Conservation (phyloP, 148 eudicot genomes). For the Vaccinium myrtillus region DNA sequence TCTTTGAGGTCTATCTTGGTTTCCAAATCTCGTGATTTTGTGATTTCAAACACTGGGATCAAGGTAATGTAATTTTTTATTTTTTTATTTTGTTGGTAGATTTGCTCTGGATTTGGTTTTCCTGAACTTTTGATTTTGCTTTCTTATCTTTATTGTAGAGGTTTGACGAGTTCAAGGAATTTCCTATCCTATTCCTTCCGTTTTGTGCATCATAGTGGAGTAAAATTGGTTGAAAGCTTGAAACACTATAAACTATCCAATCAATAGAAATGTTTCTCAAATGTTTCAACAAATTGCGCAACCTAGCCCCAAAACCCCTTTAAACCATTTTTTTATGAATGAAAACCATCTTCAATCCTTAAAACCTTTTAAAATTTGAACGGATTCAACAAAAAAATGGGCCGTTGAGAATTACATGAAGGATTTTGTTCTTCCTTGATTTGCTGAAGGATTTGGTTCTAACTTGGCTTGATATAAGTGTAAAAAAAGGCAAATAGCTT, state of each 20-base stretch:
- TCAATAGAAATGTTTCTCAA: not conserved
- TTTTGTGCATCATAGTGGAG: not conserved
- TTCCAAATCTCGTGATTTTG: conserved; percentile 41
- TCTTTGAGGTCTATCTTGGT: conserved; percentile 44
- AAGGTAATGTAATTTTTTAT: conserved; percentile 24
- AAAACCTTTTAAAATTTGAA: not conserved
- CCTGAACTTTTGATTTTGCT: not conserved
- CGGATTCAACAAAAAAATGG: not conserved
- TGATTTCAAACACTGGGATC: conserved; percentile 35
- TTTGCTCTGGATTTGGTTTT: not conserved
- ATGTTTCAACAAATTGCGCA: not conserved
- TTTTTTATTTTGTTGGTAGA: not conserved
- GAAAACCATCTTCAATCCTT: not conserved
- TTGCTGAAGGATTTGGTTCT: not conserved
- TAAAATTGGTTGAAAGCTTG: not conserved
- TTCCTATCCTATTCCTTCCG: not conserved
- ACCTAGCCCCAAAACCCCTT: not conserved
- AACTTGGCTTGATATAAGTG: not conserved
- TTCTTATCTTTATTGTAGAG: not conserved
- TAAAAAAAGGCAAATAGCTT: too few relatives aligned
- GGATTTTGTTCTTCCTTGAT: not conserved
- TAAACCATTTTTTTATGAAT: not conserved
- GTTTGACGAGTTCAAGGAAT: not conserved
- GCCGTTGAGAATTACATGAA: not conserved
- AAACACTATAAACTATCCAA: not conserved